Evolutionary conservation across 2,329 filamentous ascomycete species (phyloP), one percentile per base, ranked within the genome.

Genomic region (Penicillium thymicola): DNA sequence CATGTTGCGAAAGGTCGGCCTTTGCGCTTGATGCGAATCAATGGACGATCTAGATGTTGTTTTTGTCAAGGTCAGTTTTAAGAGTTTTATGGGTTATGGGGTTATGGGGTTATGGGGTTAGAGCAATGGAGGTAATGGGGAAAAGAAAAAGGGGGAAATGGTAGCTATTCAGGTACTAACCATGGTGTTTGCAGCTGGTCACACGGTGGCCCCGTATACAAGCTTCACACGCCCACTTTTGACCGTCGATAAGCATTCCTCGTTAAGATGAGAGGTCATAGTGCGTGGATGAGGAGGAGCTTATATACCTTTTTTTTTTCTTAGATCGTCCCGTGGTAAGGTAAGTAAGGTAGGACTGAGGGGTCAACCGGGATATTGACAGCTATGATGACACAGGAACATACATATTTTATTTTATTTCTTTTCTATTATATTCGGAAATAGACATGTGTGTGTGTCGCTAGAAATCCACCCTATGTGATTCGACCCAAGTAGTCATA

Each of bases 161-260:
- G 1, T 0, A 32, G n/a, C 23, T 42, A 18, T 25, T 38, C 10
- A 41, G 30, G n/a, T 63, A 82, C 88, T 82, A 83, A 96, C 92
- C 90, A 76, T 86, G 83, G 78, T 97, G 93, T 77, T 92, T 91
- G 81, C 93, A 97, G 72, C 92, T 96, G 84, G 92, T 96, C 72
- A 97, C 93, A 74, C 93, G 89, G 79, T 97, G 93, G 69, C 93
- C 93, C 77, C 93, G 89, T 73, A 97, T 91, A 79, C 93, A 97
- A 78, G 92, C 92, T 79, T 95, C 89, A 81, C 93, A 97, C 75
- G 93, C 93, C 81, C 85, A 97, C 82, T 97, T 97, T 80, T 96
- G 90, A 75, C 92, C 92, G 82, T 96, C 87, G 78, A 92, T 89
- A 75, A 92, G 82, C 89, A 92, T 92, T 59, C 68, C 68, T 70